These are phyloP conservation scores for Leccinum obscurum DNA, from an alignment of 768 basidiomycete species.

Conservation along the genomic window DNA sequence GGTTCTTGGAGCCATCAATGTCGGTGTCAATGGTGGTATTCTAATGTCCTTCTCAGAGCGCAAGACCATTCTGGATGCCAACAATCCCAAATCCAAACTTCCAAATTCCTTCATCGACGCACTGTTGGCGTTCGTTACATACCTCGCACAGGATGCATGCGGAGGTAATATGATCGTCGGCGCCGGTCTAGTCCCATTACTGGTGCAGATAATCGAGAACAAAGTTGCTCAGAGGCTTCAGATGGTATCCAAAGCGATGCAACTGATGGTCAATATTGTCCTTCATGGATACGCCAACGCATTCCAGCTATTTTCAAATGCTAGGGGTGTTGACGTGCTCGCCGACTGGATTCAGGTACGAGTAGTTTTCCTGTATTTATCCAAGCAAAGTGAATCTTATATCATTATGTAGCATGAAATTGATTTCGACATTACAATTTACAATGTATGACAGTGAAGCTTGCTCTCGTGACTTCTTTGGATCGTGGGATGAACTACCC, in stretches of 20 bases:
- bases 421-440: slow-evolving; percentile 49
- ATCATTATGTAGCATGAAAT: slow-evolving; percentile 56
- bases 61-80: slow-evolving; percentile 74
- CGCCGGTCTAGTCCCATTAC: slow-evolving; percentile 84
- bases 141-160: slow-evolving; percentile 78
- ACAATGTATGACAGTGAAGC: slow-evolving; percentile 50
- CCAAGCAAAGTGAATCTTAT: slow-evolving; percentile 9
- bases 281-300: slow-evolving; percentile 88
- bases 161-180: slow-evolving; percentile 94
- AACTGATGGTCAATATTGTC: slow-evolving; percentile 81
- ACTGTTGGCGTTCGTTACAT: slow-evolving; percentile 81
- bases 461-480: slow-evolving; percentile 46
- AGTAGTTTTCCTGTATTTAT: neutral
- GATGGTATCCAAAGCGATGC: slow-evolving; percentile 87
- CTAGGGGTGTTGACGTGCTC: slow-evolving; percentile 80
- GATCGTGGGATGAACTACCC: slow-evolving; percentile 61
- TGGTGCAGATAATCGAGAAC: slow-evolving; percentile 89
- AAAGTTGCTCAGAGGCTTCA: slow-evolving; percentile 63
- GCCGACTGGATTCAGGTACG: slow-evolving; percentile 86
- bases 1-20: slow-evolving; percentile 87
- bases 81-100: slow-evolving; percentile 60
- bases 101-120: slow-evolving; percentile 83
- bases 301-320: slow-evolving; percentile 82
- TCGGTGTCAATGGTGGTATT: slow-evolving; percentile 94
- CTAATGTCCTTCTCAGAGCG: slow-evolving; percentile 77